Evolutionary conservation across 306 rosid genomes (phyloP), one percentile per base, ranked within the genome.

Genomic region (Neltuma alba): DNA sequence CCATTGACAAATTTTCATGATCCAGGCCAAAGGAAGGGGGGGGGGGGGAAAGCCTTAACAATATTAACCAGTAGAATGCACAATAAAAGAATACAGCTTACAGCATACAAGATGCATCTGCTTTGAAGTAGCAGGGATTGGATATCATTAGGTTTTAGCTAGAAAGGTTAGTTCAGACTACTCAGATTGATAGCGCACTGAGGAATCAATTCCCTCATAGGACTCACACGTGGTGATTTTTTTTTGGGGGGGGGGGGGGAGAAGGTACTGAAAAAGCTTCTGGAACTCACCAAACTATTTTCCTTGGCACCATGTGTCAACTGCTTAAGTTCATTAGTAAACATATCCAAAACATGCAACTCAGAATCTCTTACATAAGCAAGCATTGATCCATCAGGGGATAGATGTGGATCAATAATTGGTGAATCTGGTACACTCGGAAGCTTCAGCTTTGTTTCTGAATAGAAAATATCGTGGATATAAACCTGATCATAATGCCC

Each of bases 301-400:
- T 77, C 91, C 57, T 58, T 73, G 34, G 97, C 94, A 65, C 94
- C 97, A 86, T 64, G 65, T 1, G 99, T 91, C 87, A 95, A 79
- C 89, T 93, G 99, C 81, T 70, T 91, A 34, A 91, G 64, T 82
- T 89, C 96, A 79, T 89, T 83, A 83, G 75, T 15, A 60, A 85
- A 38, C 77, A 93, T 83, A 83, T 83, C 84, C 81, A 95, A 84
- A 83, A 90, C 97, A 74, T 88, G 89, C 87, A 95, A 82, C 88
- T 95, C 99, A 62, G 50, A 76, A 72, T 90, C 94, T 82, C 87
- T 89, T 47, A 91, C 92, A 80, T 86, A 93, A 57, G 92, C 90
- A 42, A 93, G 88, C 97, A 90, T 87, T 45, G 90, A 83, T 31
- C 99, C 97, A 82, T 90, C 97, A 16, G 96, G 99, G 10, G 99